A percentile compares a stretch with the other conserved stretches of the same genome.
These are phyloP conservation scores for Penicillium robsamsonii DNA, from an alignment of 495 filamentous ascomycete genomes.

Conservation along the genomic window DNA sequence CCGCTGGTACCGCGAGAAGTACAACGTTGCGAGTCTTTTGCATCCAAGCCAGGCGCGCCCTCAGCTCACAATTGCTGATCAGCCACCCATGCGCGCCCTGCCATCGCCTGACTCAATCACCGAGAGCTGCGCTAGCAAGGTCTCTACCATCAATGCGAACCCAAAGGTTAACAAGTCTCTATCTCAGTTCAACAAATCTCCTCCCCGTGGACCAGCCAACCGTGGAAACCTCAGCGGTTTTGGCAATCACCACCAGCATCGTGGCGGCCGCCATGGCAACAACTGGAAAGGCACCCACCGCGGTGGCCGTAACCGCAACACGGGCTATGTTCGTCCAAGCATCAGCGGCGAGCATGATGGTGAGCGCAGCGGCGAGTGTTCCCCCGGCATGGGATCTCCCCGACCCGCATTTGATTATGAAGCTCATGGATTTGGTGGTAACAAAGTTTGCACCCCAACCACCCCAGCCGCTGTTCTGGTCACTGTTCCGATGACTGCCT, in stretches of 20 bases:
- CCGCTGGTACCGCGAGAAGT: conserved; percentile 54
- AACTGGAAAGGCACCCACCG: background rate
- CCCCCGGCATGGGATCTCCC: too few species aligned
- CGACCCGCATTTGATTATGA: background rate
- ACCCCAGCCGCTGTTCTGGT: background rate
- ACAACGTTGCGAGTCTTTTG: conserved; percentile 33
- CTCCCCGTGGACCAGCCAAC: conserved; percentile 1
- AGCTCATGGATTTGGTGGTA: background rate
- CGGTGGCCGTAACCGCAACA: background rate
- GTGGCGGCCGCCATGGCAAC: background rate
- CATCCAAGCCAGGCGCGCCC: conserved; percentile 18
- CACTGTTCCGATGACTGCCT: background rate
- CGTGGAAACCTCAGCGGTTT: background rate
- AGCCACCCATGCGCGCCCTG: conserved; percentile 16
- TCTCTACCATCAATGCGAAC: background rate
- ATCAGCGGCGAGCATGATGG: background rate
- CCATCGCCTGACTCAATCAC: background rate
- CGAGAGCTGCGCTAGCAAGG: background rate
- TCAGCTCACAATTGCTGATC: conserved; percentile 16
- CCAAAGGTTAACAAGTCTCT: background rate
- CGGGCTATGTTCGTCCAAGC: background rate
- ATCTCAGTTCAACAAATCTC: background rate
- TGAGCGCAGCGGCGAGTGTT: background rate
- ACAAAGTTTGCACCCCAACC: background rate
- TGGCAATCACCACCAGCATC: background rate